Evolutionary conservation across 1,284 basidiomycete species (phyloP).

Genomic region (Leccinum griseonigrum): DNA sequence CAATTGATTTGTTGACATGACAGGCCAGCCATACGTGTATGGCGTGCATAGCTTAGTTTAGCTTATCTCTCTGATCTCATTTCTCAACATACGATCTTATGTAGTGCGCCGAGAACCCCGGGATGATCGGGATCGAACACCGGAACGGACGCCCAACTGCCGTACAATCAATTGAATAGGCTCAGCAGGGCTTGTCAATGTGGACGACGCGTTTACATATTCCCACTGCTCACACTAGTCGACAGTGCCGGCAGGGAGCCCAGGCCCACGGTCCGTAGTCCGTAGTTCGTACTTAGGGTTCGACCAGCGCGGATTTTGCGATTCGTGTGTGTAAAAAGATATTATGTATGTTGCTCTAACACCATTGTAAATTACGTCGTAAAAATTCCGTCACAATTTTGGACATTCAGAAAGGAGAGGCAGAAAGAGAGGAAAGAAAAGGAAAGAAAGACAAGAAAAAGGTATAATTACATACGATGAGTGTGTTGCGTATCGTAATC

Average conservation of each 20-base stretch:
- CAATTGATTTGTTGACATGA: background rate
- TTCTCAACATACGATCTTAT: background rate
- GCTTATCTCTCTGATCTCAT: conserved; percentile 28
- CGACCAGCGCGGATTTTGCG: background rate
- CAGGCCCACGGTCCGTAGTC: background rate
- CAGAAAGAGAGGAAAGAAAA: background rate
- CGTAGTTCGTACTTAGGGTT: background rate
- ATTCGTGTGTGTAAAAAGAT: background rate
- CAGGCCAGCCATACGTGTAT: background rate
- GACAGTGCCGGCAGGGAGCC: background rate
- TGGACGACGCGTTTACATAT: background rate
- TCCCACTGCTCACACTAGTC: background rate
- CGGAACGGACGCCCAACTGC: background rate
- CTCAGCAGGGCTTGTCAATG: background rate
- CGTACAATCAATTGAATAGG: background rate
- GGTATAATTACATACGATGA: conserved; percentile 31
- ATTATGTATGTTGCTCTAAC: background rate
- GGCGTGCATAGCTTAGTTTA: conserved; percentile 20
- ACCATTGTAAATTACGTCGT: conserved; percentile 6
- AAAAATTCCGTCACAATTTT: conserved; percentile 25
- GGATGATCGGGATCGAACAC: background rate
- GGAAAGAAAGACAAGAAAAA: background rate
- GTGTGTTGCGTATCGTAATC: conserved; percentile 17
- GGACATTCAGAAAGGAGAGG: conserved; percentile 3
- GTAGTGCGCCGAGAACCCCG: background rate